Evolutionary conservation across 768 basidiomycete genomes (phyloP), one percentile per base, ranked within the genome.

Genomic region (Phlebiopsis flavidoalba): DNA sequence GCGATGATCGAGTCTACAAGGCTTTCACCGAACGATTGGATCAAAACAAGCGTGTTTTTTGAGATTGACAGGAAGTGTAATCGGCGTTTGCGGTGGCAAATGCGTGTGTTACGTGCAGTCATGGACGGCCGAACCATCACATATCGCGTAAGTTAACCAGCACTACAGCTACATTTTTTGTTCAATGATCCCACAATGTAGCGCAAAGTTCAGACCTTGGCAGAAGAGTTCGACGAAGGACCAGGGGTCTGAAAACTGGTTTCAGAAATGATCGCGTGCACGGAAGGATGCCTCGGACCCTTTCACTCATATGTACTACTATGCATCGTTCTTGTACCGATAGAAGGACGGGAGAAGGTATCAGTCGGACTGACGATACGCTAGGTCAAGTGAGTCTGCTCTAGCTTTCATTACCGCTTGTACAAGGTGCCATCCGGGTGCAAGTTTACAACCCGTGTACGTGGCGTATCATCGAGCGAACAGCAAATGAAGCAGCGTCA

Each of bases 1-100:
- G 96, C 21, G 96, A 98, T 72, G 89, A 93, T 63, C 85, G 95
- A 37, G 85, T 91, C 14, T 90, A 88, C 72, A 86, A 80, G 64
- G 83, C 86, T 2, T 90, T 93, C 60, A 66, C 69, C 21, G 79
- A 82, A 66, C 80, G 68, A 59, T 61, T 76, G 33, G 71, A 71
- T 31, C 63, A 63, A 54, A 66, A 82, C 60, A 68, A 66, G 50
- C 73, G 72, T 60, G n/a, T n/a, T n/a, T n/a, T n/a, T n/a, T n/a
- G 74, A 75, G 5, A 82, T 86, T 24, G 73, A 81, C 45, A 76
- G 73, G 47, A 75, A 75, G 35, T 72, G 84, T 21, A 80, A 76
- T 58, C 80, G 81, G 31, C 80, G 85, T 40, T 73, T 93, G 22
- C 86, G 83, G 65, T 87, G 85, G 83, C 90, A 95, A 69, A 66